A percentile compares a stretch with the other conserved stretches of the same genome.
Evolutionary conservation across 495 filamentous ascomycete species (phyloP).

Genomic region (Amphirosellinia nigrospora): DNA sequence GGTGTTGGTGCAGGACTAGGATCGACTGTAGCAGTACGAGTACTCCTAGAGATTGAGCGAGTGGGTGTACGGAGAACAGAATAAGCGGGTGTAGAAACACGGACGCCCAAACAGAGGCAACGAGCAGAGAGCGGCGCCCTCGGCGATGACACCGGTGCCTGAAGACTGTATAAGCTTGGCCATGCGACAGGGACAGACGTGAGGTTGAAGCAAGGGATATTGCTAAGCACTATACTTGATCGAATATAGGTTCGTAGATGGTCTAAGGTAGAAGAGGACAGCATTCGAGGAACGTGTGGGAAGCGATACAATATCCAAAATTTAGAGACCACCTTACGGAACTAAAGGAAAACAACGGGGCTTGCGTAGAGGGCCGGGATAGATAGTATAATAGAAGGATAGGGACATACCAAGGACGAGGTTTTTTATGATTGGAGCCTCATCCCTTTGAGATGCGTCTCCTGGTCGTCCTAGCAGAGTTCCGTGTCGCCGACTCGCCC

Average conservation of each 20-base stretch:
- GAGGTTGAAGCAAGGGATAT: background rate
- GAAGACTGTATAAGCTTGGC: conserved; percentile 51
- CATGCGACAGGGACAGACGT: conserved; percentile 65
- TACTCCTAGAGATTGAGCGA: conserved; percentile 78
- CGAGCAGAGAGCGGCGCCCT: conserved; percentile 60
- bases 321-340: background rate
- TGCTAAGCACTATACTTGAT: background rate
- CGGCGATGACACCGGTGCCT: conserved; percentile 54
- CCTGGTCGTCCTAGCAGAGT: conserved; percentile 75
- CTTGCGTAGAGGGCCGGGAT: background rate
- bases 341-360: conserved; percentile 6
- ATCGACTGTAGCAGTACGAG: conserved; percentile 78
- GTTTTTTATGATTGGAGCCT: conserved; percentile 69
- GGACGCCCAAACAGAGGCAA: conserved; percentile 73
- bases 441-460: conserved; percentile 71
- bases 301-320: conserved; percentile 13
- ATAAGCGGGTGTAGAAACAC: conserved; percentile 69
- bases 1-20: conserved; percentile 89
- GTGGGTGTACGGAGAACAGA: conserved; percentile 85
- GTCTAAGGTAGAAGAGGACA: background rate
- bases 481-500: conserved; percentile 64
- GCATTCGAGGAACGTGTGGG: background rate
- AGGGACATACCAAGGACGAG: conserved; percentile 70
- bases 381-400: conserved; percentile 14
- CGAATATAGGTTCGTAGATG: background rate